phyloP scores from a whole-genome alignment of 306 rosid species.

The Quercus dentata region DNA sequence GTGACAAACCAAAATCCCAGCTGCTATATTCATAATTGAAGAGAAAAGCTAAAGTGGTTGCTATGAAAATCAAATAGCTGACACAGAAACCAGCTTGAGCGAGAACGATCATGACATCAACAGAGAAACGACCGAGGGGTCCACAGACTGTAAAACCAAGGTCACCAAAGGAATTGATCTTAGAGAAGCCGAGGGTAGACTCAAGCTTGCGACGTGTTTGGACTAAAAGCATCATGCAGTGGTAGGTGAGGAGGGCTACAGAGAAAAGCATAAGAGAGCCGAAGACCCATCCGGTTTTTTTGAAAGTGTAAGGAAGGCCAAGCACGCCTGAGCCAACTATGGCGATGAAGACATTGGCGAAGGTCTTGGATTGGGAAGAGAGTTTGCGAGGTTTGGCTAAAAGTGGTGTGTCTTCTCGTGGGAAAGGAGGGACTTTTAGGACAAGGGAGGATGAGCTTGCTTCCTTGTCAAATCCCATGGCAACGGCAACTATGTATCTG shows the following conservation, averaged over 20 bases:
- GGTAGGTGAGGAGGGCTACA: constrained; percentile 55
- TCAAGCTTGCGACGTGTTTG: constrained; percentile 62
- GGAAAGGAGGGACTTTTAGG: constrained; percentile 31
- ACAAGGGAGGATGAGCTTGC: constrained; percentile 45
- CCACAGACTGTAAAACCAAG: constrained; percentile 60
- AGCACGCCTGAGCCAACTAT: constrained; percentile 70
- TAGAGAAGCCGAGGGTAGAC: constrained; percentile 29
- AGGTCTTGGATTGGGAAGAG: constrained; percentile 54
- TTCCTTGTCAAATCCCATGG: constrained; percentile 42
- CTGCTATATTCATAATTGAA: background rate
- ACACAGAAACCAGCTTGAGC: constrained; percentile 72
- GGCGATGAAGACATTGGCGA: constrained; percentile 69
- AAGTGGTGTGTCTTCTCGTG: constrained; percentile 57
- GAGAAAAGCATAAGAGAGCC: constrained; percentile 51
- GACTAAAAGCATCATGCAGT: constrained; percentile 76
- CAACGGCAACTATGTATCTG: background rate
- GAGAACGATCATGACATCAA: constrained; percentile 57
- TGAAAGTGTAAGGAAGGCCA: constrained; percentile 72
- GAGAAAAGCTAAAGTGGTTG: constrained; percentile 44
- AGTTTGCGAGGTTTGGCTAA: constrained; percentile 32
- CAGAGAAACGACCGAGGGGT: constrained; percentile 46
- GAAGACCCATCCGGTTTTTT: constrained; percentile 54
- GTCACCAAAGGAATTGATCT: constrained; percentile 63
- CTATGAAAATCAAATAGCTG: constrained; percentile 63
- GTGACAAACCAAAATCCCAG: constrained; percentile 36